Base-by-base conservation (phyloP, 2,329 filamentous ascomycete species). In the Scedosporium minutisporum region DNA sequence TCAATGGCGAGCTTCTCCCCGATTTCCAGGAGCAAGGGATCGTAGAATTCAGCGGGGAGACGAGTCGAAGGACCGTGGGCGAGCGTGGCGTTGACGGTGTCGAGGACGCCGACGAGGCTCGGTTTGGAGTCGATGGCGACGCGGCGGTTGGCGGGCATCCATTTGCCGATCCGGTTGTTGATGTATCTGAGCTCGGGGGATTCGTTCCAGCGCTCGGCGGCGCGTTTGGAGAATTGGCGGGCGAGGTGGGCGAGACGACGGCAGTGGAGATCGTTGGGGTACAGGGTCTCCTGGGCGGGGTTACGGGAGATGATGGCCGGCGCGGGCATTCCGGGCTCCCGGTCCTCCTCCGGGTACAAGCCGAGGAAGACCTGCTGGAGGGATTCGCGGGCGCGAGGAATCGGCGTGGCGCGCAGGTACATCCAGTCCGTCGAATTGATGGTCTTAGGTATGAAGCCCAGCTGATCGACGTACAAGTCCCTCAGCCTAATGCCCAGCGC, bases 21-120 rank as follows among this genome's bases (percentile, higher is more conserved):
- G 65, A 92, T 88, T 3, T 80, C 79, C 59, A 85, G 81, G 3
- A 82, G 85, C 70, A 87, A 88, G 18, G 81, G 72, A 70, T 97
- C 91, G 74, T 97, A 97, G 74, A 99, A 97, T 65, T 92, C 89
- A 9, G 81, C 79, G 0, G 95, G 95, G 2, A 97, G 81, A 57
- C 82, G 86, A 0, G 93, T 97, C 10, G 83, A 82, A 0, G 89
- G 84, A 0, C 90, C 91, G 72, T 97, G 95, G 2, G 93, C 93
- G 12, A 89, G 80, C 0, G 91, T 96, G 6, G 91, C 86, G 71
- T 97, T 97, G 70, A 97, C 83, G 0, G 91, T 95, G 75, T 99
- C 95, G 89, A 96, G 91, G 69, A 99, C 88, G 61, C 95, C 95
- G 5, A 87, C 92, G 12, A 97, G 80, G 55, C 93, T 82, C 0